Base-by-base conservation (phyloP, 768 basidiomycete genomes). In the Paxillus rubicundulus region DNA sequence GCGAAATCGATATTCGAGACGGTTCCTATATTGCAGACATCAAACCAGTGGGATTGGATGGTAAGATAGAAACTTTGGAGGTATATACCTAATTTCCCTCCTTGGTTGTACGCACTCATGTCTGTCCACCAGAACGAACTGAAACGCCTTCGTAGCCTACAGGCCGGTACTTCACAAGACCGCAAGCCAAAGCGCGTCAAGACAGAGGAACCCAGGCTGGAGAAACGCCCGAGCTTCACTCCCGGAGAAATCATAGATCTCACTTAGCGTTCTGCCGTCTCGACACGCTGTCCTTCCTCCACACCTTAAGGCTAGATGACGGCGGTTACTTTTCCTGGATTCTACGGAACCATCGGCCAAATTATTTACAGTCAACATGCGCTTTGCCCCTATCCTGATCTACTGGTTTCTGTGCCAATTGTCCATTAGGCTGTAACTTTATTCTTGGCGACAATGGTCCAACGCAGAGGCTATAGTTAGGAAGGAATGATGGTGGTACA, bases 181-280 rank as follows among this genome's bases (percentile, higher is more conserved):
- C 42, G 20, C 14, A 60, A 63, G 13, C 40, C 54, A 8, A 58
- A 65, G 42, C 56, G 54, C 32, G 40, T 60, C 38, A 60, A 64
- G 47, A 47, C 41, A 28, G 53, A 58, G 21, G 47, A 51, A 17
- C 17, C 20, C 7, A 36, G 28, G 24, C 7, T 17, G 46, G 48
- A 17, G 10, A 53, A 34, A 12, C 41, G 17, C 13, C 45, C 21
- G 28, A 3, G 42, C 1, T 49, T 54, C n/a, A 5, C 33, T 30
- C 42, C 44, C 0, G 49, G 48, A 34, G 55, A 61, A 36, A 17
- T 61, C 32, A 61, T 61, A 21, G 58, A 57, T 46, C 53, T 63
- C 44, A 63, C 62, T 1, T 63, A 55, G 30, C 33, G 5, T 34
- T 42, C 33, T 17, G 12, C 33, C 13, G 3, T 13, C 33, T 13